A percentile compares a stretch with the other conserved stretches of the same genome.
Evolutionary conservation across 108 stramenopile genomes (phyloP).

Genomic region (Nitzschia putrida): DNA sequence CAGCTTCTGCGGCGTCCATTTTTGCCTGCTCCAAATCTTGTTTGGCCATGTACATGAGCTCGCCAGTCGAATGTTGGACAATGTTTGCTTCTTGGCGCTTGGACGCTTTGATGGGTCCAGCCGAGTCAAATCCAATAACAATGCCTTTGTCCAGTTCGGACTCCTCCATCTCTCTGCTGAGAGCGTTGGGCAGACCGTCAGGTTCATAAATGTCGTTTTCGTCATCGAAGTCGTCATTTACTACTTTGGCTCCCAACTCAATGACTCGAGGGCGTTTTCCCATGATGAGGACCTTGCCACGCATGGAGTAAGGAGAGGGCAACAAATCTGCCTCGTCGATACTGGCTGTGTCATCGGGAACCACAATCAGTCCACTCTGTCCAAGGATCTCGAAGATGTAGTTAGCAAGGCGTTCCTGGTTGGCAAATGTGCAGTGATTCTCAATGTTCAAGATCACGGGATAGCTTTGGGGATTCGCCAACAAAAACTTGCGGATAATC

Average conservation of each 20-base stretch:
- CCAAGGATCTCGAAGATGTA: constrained; percentile 57
- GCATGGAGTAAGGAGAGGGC: constrained; percentile 73
- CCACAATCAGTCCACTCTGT: constrained; percentile 42
- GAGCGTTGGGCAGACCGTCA: constrained; percentile 20
- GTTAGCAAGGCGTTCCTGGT: constrained; percentile 80
- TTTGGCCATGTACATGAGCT: constrained; percentile 38
- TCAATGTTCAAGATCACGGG: constrained; percentile 93
- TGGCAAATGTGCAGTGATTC: constrained; percentile 86
- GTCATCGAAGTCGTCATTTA: constrained; percentile 83
- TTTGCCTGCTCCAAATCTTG: constrained; percentile 28
- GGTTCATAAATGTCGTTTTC: constrained; percentile 51
- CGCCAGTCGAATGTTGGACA: constrained; percentile 31
- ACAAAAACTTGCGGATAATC: constrained; percentile 48
- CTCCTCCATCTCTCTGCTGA: constrained; percentile 53
- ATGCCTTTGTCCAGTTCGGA: constrained; percentile 37
- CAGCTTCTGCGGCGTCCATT: constrained; percentile 35
- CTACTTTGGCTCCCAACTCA: constrained; percentile 41
- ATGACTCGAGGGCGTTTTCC: constrained; percentile 61
- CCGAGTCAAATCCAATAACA: constrained; percentile 63
- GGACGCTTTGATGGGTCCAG: constrained; percentile 53
- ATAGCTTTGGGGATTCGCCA: constrained; percentile 58
- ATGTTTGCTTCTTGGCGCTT: constrained; percentile 14
- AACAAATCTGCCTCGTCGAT: constrained; percentile 40
- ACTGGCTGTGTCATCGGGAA: constrained; percentile 37
- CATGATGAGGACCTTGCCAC: constrained; percentile 81